These are phyloP conservation scores for Irpex rosettiformis DNA, from an alignment of 1,284 basidiomycete genomes.

Conservation along the genomic window DNA sequence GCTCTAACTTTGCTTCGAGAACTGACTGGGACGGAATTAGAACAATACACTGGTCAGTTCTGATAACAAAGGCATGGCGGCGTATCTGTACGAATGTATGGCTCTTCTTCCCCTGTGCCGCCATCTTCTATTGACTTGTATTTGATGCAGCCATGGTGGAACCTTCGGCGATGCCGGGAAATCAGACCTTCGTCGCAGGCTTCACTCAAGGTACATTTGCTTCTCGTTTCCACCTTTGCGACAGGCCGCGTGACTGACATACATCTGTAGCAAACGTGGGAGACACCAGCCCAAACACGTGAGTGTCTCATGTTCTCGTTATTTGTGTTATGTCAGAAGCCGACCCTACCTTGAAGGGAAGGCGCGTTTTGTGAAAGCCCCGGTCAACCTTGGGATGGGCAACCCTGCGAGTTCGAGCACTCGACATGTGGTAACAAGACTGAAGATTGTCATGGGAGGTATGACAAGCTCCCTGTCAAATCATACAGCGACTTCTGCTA, in stretches of 20 bases:
- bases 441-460: slow-evolving; percentile 71
- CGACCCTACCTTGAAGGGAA: slow-evolving; percentile 34
- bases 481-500: neutral
- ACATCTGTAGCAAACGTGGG: slow-evolving; percentile 62
- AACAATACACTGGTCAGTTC: slow-evolving; percentile 76
- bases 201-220: slow-evolving; percentile 60
- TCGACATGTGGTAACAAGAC: slow-evolving; percentile 74
- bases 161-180: slow-evolving; percentile 64
- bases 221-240: neutral
- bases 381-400: slow-evolving; percentile 62
- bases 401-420: slow-evolving; percentile 59
- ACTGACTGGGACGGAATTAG: slow-evolving; percentile 29
- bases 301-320: slow-evolving; percentile 26
- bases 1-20: neutral
- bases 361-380: slow-evolving; percentile 78
- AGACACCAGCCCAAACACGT: slow-evolving; percentile 78
- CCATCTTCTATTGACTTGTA: neutral
- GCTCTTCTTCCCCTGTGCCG: neutral
- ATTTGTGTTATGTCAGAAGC: slow-evolving; percentile 4
- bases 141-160: slow-evolving; percentile 49
- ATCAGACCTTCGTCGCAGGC: slow-evolving; percentile 69
- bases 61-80: slow-evolving; percentile 84
- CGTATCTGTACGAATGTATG: slow-evolving; percentile 69
- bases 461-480: slow-evolving; percentile 16
- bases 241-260: neutral